Conservation (phyloP, 768 basidiomycete genomes). For the Hortiboletus flavorubellus region DNA sequence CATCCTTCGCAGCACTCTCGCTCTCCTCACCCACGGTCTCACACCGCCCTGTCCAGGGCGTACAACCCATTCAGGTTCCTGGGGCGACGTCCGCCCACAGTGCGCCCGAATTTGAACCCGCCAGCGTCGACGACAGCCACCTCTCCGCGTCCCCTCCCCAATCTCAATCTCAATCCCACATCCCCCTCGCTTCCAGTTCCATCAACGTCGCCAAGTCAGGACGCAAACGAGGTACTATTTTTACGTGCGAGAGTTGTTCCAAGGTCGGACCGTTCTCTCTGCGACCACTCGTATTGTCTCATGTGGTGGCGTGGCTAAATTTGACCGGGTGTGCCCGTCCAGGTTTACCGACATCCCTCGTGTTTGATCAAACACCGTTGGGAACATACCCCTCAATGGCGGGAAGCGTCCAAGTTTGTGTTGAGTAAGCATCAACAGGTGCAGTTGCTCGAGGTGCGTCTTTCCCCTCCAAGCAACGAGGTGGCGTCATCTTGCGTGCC, state of each 20-base stretch:
- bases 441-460: conserved; percentile 80
- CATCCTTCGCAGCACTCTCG: conserved; percentile 40
- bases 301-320: conserved; percentile 5
- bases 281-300: not conserved
- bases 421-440: conserved; percentile 97
- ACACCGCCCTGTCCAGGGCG: conserved; percentile 11
- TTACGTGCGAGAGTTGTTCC: conserved; percentile 91
- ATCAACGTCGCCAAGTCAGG: conserved; percentile 35
- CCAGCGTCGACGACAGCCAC: conserved; percentile 18
- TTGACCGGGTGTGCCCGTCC: not conserved
- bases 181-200: conserved; percentile 4
- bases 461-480: not conserved
- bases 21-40: conserved; percentile 39
- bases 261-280: conserved; percentile 53
- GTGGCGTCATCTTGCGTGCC: too few relatives aligned
- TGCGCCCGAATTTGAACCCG: conserved; percentile 1
- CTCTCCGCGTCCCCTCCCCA: conserved; percentile 10
- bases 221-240: conserved; percentile 82
- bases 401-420: conserved; percentile 84
- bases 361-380: conserved; percentile 97
- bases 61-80: conserved; percentile 15
- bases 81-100: not conserved
- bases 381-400: conserved; percentile 98
- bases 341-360: conserved; percentile 90
- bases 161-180: not conserved